Percentiles rank a stretch among this genome's conserved stretches.
phyloP scores from a whole-genome alignment of 352 stramenopile species.

The Aphanomyces astaci region DNA sequence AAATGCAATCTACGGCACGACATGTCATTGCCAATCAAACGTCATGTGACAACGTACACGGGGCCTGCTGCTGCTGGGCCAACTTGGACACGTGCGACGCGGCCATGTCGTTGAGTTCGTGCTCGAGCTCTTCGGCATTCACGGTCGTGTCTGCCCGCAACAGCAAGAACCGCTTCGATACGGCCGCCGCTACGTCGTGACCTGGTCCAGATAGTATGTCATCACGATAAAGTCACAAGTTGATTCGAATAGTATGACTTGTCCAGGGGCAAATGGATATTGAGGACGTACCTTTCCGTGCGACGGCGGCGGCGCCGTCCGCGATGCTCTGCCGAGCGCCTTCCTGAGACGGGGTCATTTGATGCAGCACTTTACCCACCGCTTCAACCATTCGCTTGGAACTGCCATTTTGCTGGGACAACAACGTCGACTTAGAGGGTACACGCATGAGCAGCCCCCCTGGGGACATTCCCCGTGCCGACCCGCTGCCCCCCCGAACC shows the following conservation, averaged over 20 bases:
- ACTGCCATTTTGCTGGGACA: background rate
- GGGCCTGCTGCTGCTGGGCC: background rate
- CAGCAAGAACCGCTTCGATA: background rate
- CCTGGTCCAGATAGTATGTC: too few species aligned
- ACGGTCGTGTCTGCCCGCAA: background rate
- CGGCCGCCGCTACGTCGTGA: background rate
- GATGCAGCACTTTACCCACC: background rate
- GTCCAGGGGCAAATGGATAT: too few species aligned
- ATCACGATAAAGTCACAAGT: too few species aligned
- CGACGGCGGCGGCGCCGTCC: background rate
- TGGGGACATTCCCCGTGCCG: background rate
- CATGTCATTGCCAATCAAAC: background rate
- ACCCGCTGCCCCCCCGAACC: background rate
- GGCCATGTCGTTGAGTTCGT: slow-evolving; percentile 1
- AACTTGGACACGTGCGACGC: background rate
- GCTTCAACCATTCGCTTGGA: background rate
- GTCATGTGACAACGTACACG: background rate
- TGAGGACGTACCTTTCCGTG: background rate
- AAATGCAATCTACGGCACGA: background rate
- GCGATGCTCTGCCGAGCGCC: background rate
- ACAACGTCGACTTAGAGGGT: background rate
- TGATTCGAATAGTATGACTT: too few species aligned
- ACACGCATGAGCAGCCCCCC: background rate
- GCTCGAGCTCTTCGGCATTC: background rate
- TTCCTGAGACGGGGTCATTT: background rate